These are phyloP conservation scores for Chiua sp. DNA, from an alignment of 1,284 basidiomycete species.

Conservation along the genomic window DNA sequence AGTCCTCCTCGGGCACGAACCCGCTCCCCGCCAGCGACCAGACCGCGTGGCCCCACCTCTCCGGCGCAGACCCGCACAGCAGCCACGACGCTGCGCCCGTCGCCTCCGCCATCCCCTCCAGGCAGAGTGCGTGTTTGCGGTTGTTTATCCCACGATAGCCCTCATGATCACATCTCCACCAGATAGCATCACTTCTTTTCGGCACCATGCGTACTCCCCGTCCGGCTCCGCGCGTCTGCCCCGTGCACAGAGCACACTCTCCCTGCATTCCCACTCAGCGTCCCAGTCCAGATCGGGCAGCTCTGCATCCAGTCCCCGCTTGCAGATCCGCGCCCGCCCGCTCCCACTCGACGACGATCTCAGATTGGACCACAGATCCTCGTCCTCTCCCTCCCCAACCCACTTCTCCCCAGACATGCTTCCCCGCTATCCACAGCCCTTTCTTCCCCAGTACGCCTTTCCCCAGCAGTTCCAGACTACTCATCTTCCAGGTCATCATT, in stretches of 20 bases:
- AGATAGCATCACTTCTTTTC: conserved; percentile 35
- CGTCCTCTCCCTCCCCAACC: conserved; percentile 19
- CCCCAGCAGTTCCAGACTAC: conserved; percentile 27
- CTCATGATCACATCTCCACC: conserved; percentile 8
- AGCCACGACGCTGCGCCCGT: conserved; percentile 37
- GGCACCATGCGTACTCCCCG: conserved; percentile 28
- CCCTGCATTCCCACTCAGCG: conserved; percentile 34
- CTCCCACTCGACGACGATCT: conserved; percentile 35
- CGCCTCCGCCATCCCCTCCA: conserved; percentile 35
- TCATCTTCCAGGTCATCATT: conserved; percentile 33
- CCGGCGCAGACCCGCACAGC: conserved; percentile 28
- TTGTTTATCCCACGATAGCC: conserved; percentile 10
- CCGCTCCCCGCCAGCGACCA: conserved; percentile 35
- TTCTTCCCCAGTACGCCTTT: conserved; percentile 29
- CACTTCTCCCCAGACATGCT: conserved; percentile 32
- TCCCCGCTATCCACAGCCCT: conserved; percentile 21
- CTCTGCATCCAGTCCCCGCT: conserved; percentile 47
- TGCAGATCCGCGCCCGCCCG: conserved; percentile 39
- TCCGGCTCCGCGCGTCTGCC: conserved; percentile 37
- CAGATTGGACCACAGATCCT: conserved; percentile 31
- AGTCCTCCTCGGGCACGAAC: conserved; percentile 33
- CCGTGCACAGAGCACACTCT: conserved; percentile 40
- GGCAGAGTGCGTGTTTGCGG: conserved; percentile 53
- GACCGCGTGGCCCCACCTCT: conserved; percentile 25
- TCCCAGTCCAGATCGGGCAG: conserved; percentile 50